Percentiles rank a stretch among this genome's conserved stretches.
phyloP scores from a whole-genome alignment of 1,284 basidiomycete genomes.

The Irpex sp. region DNA sequence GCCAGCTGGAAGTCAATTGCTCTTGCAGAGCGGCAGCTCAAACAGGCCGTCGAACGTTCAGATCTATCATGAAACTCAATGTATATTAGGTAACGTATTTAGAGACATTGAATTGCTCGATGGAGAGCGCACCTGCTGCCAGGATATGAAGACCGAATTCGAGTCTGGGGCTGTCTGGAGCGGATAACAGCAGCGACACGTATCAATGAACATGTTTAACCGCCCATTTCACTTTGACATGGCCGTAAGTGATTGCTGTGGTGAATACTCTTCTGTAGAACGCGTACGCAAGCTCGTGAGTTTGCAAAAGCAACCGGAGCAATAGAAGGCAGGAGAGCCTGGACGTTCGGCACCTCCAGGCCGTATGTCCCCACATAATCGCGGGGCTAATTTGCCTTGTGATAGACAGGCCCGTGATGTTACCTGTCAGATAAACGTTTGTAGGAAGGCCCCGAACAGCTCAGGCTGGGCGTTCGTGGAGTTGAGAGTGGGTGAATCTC shows the following conservation, averaged over 20 bases:
- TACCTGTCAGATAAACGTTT: neutral
- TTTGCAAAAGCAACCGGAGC: neutral
- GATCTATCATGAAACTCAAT: neutral
- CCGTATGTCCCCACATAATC: neutral
- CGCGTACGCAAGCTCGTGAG: neutral
- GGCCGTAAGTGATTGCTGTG: neutral
- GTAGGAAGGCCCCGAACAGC: no score
- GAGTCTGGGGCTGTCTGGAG: neutral
- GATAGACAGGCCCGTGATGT: neutral
- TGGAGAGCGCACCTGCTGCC: neutral
- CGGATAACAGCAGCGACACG: neutral
- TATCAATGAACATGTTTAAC: neutral
- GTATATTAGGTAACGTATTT: neutral
- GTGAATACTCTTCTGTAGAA: neutral
- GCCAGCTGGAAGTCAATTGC: neutral
- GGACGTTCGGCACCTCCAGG: neutral
- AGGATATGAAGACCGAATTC: neutral
- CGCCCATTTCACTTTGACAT: neutral
- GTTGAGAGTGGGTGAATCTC: no score
- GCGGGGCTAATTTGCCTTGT: neutral
- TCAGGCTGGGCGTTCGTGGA: no score
- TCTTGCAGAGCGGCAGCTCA: neutral
- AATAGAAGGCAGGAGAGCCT: neutral
- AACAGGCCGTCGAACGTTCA: neutral
- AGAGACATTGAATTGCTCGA: neutral